Evolutionary conservation across 2,329 filamentous ascomycete genomes (phyloP).

Genomic region (Colletotrichum coccodes): DNA sequence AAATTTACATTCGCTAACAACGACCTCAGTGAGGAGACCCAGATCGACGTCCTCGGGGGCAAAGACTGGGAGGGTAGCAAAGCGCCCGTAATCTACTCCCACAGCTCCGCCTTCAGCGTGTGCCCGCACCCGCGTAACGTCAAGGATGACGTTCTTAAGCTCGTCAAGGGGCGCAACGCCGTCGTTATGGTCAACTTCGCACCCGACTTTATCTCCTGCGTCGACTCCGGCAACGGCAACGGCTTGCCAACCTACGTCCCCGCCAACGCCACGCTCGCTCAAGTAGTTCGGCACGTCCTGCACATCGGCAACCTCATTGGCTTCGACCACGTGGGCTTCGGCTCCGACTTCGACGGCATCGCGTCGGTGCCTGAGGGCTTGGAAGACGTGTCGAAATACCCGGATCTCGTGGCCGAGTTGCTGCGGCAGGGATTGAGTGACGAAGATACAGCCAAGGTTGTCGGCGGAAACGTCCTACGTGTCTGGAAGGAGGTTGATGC

Average conservation of each 20-base stretch:
- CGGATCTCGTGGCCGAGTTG: slow-evolving; percentile 80
- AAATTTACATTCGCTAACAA: slow-evolving; percentile 15
- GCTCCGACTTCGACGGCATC: slow-evolving; percentile 91
- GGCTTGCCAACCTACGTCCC: slow-evolving; percentile 76
- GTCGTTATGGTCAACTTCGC: slow-evolving; percentile 93
- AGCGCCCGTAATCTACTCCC: slow-evolving; percentile 89
- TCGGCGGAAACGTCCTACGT: slow-evolving; percentile 82
- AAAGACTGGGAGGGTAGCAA: slow-evolving; percentile 75
- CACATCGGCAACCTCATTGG: slow-evolving; percentile 87
- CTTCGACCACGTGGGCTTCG: slow-evolving; percentile 87
- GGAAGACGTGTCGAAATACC: slow-evolving; percentile 87
- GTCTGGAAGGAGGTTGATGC: slow-evolving; percentile 85
- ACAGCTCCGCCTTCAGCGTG: slow-evolving; percentile 82
- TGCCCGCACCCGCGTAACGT: slow-evolving; percentile 94
- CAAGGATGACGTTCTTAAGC: slow-evolving; percentile 81
- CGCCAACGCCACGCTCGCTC: slow-evolving; percentile 76
- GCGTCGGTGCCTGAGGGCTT: slow-evolving; percentile 73
- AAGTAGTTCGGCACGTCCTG: slow-evolving; percentile 83
- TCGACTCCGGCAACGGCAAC: slow-evolving; percentile 64
- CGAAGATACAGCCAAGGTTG: slow-evolving; percentile 77
- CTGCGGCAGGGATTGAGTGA: slow-evolving; percentile 79
- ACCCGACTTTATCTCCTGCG: slow-evolving; percentile 84
- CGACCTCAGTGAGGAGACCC: slow-evolving; percentile 75
- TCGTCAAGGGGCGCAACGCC: slow-evolving; percentile 78
- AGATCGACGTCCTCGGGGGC: slow-evolving; percentile 82